Conservation (phyloP, 345 rosid species). For the Isatis tinctoria region DNA sequence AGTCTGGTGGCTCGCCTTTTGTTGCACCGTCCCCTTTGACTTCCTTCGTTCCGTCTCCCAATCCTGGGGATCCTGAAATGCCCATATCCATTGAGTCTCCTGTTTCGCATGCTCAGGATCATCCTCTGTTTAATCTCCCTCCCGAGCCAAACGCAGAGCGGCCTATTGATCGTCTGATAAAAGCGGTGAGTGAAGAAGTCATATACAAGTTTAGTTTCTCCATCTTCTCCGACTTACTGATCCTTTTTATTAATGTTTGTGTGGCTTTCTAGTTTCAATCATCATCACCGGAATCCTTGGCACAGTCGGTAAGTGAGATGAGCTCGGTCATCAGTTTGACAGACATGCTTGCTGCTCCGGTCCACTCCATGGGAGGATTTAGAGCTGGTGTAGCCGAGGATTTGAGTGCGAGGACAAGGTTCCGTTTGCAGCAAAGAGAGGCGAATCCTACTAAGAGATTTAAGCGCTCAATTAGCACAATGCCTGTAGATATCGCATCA, state of each 20-base stretch:
- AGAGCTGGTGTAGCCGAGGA: conserved; percentile 77
- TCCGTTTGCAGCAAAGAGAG: conserved; percentile 61
- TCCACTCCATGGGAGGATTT: conserved; percentile 64
- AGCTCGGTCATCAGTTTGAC: conserved; percentile 68
- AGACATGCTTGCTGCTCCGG: conserved; percentile 70
- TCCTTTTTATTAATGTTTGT: neutral
- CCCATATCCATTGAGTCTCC: conserved; percentile 46
- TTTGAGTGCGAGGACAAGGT: conserved; percentile 65
- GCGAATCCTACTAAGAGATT: conserved; percentile 51
- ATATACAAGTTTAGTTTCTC: neutral
- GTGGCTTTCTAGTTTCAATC: conserved; percentile 52
- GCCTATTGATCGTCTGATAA: conserved; percentile 74
- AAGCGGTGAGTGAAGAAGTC: conserved; percentile 50
- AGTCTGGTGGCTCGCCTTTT: conserved; percentile 62
- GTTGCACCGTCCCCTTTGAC: conserved; percentile 67
- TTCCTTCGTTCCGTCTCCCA: conserved; percentile 61
- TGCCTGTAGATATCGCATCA: conserved; percentile 55
- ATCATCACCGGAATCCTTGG: conserved; percentile 48
- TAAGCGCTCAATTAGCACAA: conserved; percentile 58
- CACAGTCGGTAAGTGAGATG: conserved; percentile 64
- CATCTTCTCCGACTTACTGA: neutral
- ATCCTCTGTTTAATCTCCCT: conserved; percentile 55
- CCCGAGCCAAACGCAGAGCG: conserved; percentile 58
- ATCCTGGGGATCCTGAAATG: conserved; percentile 66
- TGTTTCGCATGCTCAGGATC: conserved; percentile 51